Conservation (phyloP, 2,329 filamentous ascomycete species). For the Aureobasidium sp. region DNA sequence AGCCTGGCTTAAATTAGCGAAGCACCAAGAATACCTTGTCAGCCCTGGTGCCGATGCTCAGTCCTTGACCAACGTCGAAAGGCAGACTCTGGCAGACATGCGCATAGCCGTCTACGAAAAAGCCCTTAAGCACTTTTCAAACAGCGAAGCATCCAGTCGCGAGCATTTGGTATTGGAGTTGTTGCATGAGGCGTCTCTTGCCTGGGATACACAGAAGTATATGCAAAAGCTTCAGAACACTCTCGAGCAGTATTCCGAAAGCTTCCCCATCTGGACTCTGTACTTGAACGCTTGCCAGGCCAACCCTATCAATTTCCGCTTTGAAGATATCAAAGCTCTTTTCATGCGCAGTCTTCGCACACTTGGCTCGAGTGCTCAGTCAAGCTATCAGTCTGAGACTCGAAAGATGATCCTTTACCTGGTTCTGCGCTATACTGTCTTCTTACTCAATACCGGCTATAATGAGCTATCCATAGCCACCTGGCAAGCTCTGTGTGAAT, state of each 20-base stretch:
- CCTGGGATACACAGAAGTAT: slow-evolving; percentile 61
- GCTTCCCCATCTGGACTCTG: slow-evolving; percentile 61
- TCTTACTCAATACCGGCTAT: slow-evolving; percentile 70
- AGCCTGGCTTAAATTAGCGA: slow-evolving; percentile 70
- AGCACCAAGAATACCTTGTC: slow-evolving; percentile 65
- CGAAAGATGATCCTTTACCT: slow-evolving; percentile 55
- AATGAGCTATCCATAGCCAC: slow-evolving; percentile 65
- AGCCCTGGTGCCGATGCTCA: slow-evolving; percentile 39
- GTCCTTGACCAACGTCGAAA: slow-evolving; percentile 51
- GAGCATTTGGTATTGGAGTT: slow-evolving; percentile 58
- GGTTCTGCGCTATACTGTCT: slow-evolving; percentile 63
- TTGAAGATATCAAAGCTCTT: slow-evolving; percentile 54
- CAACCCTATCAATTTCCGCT: slow-evolving; percentile 57
- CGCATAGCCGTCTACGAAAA: slow-evolving; percentile 73
- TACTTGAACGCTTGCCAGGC: slow-evolving; percentile 66
- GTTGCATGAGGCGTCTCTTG: slow-evolving; percentile 63
- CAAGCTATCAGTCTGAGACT: slow-evolving; percentile 15
- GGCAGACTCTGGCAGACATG: slow-evolving; percentile 64
- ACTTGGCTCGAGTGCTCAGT: not conserved
- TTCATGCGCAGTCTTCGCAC: slow-evolving; percentile 49
- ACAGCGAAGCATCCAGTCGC: slow-evolving; percentile 35
- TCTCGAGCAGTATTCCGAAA: slow-evolving; percentile 47
- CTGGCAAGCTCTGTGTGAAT: slow-evolving; percentile 78
- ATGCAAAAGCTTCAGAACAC: slow-evolving; percentile 58
- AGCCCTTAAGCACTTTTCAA: slow-evolving; percentile 53